Base-by-base conservation (phyloP, 2,329 filamentous ascomycete species). In the Arthrobotrys sinensis region DNA sequence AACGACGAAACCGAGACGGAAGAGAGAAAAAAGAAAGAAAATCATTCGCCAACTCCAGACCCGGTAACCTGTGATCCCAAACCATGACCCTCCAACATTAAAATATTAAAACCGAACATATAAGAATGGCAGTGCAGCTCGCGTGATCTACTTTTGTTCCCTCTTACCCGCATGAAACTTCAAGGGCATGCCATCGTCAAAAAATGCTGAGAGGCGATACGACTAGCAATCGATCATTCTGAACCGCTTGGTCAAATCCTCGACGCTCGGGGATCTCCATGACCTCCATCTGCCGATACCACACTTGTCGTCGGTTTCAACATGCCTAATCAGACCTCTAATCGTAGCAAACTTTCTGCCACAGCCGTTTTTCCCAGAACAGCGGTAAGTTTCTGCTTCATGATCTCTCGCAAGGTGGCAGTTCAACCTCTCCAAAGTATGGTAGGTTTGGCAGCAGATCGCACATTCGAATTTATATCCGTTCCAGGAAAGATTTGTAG, bases 241-340 rank as follows among this genome's bases (percentile, higher is more conserved):
- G 48, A 73, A 79, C 40, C 69, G 52, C 38, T 60, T 66, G 16
- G 68, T 73, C 34, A 79, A 28, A 50, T 79, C 69, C 16, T 79
- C 76, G 48, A 73, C 53, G 21, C 68, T 79, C 36, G 63, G 63
- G 19, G 67, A 72, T n/a, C 63, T 53, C 36, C 52, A 73, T 24
- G 68, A 36, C 10, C 53, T 62, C 76, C 76, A 79, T 21, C 76
- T 63, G 16, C 76, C 76, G 21, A 79, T 55, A 43, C 76, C 76
- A 45, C 76, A 79, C 38, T 60, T 77, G 28, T 79, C 69, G 12
- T 79, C 76, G 12, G 65, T 73, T 45, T 79, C 76, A 36, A 79
- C 62, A 43, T 79, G 76, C 46, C 62, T 63, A 40, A 79, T 69
- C 21, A 79, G 38, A 11, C 69, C 68, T 16, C 68, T 72, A 21